Evolutionary conservation across 2,329 filamentous ascomycete genomes (phyloP), one percentile per base, ranked within the genome.

Genomic region (Hirsutella thompsonii): DNA sequence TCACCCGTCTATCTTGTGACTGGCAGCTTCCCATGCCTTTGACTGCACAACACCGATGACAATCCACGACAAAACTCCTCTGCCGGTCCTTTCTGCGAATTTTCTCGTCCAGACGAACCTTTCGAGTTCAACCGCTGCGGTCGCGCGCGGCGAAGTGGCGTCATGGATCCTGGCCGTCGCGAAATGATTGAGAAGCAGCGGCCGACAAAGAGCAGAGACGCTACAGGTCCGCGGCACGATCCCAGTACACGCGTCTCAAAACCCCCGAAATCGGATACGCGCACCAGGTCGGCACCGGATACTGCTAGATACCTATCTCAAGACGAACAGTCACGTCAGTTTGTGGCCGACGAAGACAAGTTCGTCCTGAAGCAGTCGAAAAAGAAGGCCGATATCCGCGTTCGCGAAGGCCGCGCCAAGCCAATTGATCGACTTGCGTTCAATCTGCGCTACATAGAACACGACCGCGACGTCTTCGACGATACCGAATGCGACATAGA

Each of bases 341-440:
- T 92, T 71, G 85, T 96, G 18, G 85, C 90, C 40, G 85, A 94
- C 52, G 92, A 98, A 61, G 92, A 98, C 66, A 81, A 83, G 48
- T 98, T 98, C 55, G 92, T 96, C 42, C 68, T 98, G 55, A 89
- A 88, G 62, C 92, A 98, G 64, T 83, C 90, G 37, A 98, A 96
- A 71, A 96, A 93, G 69, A 96, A 95, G 68, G 90, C 92, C 34
- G 85, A 89, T 49, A 93, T 98, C 51, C 82, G 92, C 33, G 88
- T 96, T 36, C 85, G 88, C 51, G 89, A 93, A 60, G 83, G 84
- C 10, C 79, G 93, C 50, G 89, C 90, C 42, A 89, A 87, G 56
- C 84, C 90, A 9, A 90, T 96, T 54, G 92, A 98, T 64, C 89
- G 85, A 70, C 74, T 98, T 36, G 87, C 89, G 1, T 92, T 96